Evolutionary conservation across 305 asterid species (phyloP), one percentile per base, ranked within the genome.

Genomic region (Solanum hybrid): DNA sequence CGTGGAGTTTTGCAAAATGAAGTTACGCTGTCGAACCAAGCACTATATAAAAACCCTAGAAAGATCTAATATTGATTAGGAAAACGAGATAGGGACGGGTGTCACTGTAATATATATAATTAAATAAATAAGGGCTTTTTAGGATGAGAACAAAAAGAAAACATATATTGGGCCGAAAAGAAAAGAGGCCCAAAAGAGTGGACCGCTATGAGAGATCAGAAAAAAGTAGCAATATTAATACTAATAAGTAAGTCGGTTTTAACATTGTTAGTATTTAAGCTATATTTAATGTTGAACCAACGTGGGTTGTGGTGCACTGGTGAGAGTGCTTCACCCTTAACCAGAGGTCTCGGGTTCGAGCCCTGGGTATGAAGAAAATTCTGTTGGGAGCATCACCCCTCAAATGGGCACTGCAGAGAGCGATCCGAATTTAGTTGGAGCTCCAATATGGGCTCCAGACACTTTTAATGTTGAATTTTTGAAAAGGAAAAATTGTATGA

Each of bases 1-100:
- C 10, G 87, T 27, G 26, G 14, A 29, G 24, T 81, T 82, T 4
- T 4, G 86, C 1, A 82, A 82, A 45, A 3, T 42, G 71, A 40
- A 84, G 73, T 5, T 31, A 26, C 34, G 87, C 15, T 82, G 38
- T 29, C 10, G 72, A 45, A 78, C 71, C 17, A 8, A 29, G n/a
- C 19, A 60, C 29, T 51, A 84, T 51, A 51, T 51, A 51, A 81
- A 76, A 84, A 84, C 87, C 87, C 87, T 84, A 84, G 87, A 51
- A 12, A 45, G 75, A 84, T 37, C 87, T 84, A 51, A 51, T 69
- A 10, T 24, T 31, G 29, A 84, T 84, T 84, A 51, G 66, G 71
- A 81, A 81, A 29, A 29, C 8, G 19, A 51, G 87, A 51, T 29
- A 17, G 73, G 40, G 73, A 84, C 73, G 19, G 7, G 73, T 84